A percentile compares a stretch with the other conserved stretches of the same genome.
phyloP scores from a whole-genome alignment of 192 early-diverging fungal species.

The Coemansia sp. region DNA sequence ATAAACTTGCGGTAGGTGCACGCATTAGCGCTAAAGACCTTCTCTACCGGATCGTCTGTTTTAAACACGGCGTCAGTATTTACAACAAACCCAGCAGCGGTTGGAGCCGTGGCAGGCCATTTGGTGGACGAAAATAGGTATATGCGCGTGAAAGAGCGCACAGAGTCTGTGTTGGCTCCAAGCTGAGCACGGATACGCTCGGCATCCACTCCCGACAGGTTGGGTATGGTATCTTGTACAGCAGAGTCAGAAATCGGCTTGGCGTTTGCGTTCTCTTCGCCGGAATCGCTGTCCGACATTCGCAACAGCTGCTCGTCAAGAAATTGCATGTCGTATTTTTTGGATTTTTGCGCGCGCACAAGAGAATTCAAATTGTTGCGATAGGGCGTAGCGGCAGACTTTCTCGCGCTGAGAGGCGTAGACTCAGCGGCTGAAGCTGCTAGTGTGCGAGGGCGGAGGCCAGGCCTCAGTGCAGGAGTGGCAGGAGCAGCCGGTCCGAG shows the following conservation, averaged over 20 bases:
- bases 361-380: slow-evolving; percentile 35
- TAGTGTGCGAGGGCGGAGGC: not conserved
- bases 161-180: not conserved
- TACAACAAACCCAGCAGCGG: not conserved
- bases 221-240: not conserved
- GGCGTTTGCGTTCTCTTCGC: not conserved
- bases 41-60: slow-evolving; percentile 13
- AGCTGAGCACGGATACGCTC: slow-evolving; percentile 8
- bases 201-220: slow-evolving; percentile 3
- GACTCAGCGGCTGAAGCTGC: not conserved
- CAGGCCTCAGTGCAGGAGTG: not conserved
- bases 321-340: slow-evolving; percentile 27
- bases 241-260: not conserved
- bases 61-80: not conserved
- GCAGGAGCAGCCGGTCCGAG: slow-evolving; percentile 5
- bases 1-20: slow-evolving; percentile 1
- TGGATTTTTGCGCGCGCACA: slow-evolving; percentile 14
- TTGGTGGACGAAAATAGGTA: slow-evolving; percentile 3
- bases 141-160: not conserved
- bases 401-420: not conserved
- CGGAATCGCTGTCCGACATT: slow-evolving; percentile 2
- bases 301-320: slow-evolving; percentile 18
- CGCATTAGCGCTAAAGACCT: not conserved
- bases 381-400: slow-evolving; percentile 1
- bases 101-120: not conserved